These are phyloP conservation scores for Zoysia japonica DNA, from an alignment of 176 grass and related monocot species.

Conservation along the genomic window DNA sequence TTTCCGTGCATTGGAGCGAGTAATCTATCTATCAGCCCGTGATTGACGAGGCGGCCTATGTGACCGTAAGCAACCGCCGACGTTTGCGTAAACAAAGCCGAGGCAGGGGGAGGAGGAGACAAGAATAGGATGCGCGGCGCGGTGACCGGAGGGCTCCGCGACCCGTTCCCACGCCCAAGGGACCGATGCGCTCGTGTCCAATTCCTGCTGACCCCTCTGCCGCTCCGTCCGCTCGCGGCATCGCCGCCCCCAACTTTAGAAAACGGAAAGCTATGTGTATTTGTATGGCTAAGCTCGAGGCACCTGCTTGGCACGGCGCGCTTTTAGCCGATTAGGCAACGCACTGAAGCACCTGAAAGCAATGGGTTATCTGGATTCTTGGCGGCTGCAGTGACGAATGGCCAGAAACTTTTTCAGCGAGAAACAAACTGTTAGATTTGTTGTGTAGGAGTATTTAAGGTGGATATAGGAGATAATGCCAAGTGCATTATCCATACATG, in stretches of 20 bases:
- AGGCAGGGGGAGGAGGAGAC: background rate
- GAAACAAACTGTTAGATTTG: background rate
- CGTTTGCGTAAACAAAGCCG: slow-evolving; percentile 1
- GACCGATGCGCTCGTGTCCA: background rate
- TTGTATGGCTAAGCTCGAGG: background rate
- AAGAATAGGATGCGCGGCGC: background rate
- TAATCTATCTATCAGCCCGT: background rate
- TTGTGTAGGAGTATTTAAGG: background rate
- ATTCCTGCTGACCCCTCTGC: background rate
- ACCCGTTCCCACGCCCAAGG: slow-evolving; percentile 45
- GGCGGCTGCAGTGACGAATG: background rate
- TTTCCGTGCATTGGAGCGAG: background rate
- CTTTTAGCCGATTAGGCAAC: background rate
- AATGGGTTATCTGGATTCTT: background rate
- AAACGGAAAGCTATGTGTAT: background rate
- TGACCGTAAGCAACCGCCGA: background rate
- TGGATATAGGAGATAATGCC: background rate
- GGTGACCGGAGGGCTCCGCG: slow-evolving; percentile 36
- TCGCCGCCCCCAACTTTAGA: background rate
- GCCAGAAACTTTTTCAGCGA: background rate
- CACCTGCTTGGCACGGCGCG: background rate
- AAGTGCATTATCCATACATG: background rate
- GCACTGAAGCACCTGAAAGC: background rate
- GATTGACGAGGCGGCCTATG: background rate
- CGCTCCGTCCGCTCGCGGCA: slow-evolving; percentile 15